Conservation (phyloP, 2,329 filamentous ascomycete species). For the Berkeleyomyces rouxiae region DNA sequence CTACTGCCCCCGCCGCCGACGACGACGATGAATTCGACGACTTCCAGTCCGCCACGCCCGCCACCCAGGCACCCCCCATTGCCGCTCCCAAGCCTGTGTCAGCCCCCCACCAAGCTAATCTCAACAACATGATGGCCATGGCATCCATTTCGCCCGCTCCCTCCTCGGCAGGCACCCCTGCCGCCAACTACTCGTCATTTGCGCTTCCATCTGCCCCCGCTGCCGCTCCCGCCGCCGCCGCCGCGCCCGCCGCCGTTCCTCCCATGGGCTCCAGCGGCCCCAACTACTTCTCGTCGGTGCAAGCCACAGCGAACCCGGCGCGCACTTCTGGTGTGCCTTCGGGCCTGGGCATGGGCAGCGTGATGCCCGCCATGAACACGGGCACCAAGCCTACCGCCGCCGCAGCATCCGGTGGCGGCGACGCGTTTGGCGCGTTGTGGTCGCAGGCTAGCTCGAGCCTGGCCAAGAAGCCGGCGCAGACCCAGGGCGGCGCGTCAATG, state of each 20-base stretch:
- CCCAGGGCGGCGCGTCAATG: constrained; percentile 58
- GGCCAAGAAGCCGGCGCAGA: constrained; percentile 51
- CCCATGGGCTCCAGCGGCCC: constrained; percentile 60
- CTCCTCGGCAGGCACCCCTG: constrained; percentile 37
- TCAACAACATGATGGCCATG: constrained; percentile 65
- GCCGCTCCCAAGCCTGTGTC: constrained; percentile 65
- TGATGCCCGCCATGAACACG: constrained; percentile 31
- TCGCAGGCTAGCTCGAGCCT: constrained; percentile 55
- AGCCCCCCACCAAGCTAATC: constrained; percentile 61
- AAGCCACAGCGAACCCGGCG: constrained; percentile 19
- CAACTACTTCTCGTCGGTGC: constrained; percentile 89
- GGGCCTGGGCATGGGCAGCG: constrained; percentile 26
- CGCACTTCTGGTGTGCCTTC: constrained; percentile 16
- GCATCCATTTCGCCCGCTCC: constrained; percentile 64
- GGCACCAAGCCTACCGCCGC: constrained; percentile 32
- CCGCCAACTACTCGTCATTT: constrained; percentile 49
- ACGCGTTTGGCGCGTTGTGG: constrained; percentile 84
- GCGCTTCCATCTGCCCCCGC: constrained; percentile 26
- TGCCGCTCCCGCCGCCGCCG: constrained; percentile 16
- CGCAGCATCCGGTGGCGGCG: constrained; percentile 41
- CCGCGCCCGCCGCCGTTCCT: constrained; percentile 16
- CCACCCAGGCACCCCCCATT: constrained; percentile 35
- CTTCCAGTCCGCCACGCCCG: constrained; percentile 72
- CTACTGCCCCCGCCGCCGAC: constrained; percentile 22
- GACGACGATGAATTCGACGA: constrained; percentile 95